phyloP scores from a whole-genome alignment of 441 rosid genomes.

The Populus hybrid region DNA sequence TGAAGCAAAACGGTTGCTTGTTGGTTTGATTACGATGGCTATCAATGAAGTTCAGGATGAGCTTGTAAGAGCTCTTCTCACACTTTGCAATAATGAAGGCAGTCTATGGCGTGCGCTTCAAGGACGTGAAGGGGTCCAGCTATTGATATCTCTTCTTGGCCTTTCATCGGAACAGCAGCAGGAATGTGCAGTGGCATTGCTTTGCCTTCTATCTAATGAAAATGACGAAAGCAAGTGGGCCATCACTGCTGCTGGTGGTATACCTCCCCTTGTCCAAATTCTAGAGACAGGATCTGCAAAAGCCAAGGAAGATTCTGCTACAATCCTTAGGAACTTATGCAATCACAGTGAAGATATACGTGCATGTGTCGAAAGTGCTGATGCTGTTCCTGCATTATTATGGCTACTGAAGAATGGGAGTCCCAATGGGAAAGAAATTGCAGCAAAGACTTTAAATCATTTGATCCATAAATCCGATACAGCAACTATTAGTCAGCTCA shows the following conservation, averaged over 20 bases:
- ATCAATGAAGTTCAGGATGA: conserved; percentile 95
- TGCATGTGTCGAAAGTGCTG: conserved; percentile 99
- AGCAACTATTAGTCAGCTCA: conserved; percentile 97
- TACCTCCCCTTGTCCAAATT: conserved; percentile 99
- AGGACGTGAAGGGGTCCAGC: conserved; percentile 99
- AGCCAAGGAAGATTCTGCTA: conserved; percentile 99
- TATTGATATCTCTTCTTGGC: conserved; percentile 98
- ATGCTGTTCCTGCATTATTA: conserved; percentile 98
- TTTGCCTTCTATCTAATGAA: conserved; percentile 89
- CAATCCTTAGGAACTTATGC: conserved; percentile 94
- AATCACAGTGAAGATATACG: conserved; percentile 99
- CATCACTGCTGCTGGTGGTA: conserved; percentile 99
- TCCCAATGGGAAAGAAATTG: conserved; percentile 95
- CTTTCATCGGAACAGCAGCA: conserved; percentile 99
- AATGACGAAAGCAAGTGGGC: conserved; percentile 99
- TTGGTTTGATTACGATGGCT: conserved; percentile 99
- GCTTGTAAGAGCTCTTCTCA: conserved; percentile 83
- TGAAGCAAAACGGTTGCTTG: conserved; percentile 96
- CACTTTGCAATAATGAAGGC: conserved; percentile 83
- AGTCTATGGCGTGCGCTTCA: conserved; percentile 96
- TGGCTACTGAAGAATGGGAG: conserved; percentile 99
- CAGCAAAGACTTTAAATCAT: conserved; percentile 97
- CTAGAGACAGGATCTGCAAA: conserved; percentile 97
- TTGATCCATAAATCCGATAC: conserved; percentile 97
- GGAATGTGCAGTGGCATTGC: conserved; percentile 99